Evolutionary conservation across 2,329 filamentous ascomycete species (phyloP), one percentile per base, ranked within the genome.

Genomic region (Colletotrichum acutatum): DNA sequence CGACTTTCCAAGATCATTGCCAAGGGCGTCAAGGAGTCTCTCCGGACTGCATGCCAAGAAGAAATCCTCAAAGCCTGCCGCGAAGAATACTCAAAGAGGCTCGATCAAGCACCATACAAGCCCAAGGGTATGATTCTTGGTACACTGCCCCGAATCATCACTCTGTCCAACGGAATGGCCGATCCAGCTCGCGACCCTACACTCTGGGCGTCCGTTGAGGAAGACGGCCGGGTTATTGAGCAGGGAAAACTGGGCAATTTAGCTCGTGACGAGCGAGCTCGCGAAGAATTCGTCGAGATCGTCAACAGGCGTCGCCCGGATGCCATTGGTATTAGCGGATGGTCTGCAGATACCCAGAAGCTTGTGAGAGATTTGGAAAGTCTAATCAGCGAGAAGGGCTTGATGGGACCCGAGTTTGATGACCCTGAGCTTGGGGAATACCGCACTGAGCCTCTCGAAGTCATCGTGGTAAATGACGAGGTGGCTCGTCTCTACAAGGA

Each of bases 31-130:
- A 98, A 98, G 83, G 97, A 99, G 80, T 95, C 94, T 59, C 89
- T 99, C 76, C 94, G 95, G 77, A 96, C 95, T 9, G 95, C 96
- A 77, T 99, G 97, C 79, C 96, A 99, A 82, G 95, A 97, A 78
- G 92, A 95, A 78, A 91, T 99, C 62, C 91, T 95, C n/a, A 94
- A 93, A 78, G 90, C 92, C 67, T 97, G 95, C 78, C 93, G 97
- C 64, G 95, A 97, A 76, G 94, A 95, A 74, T 98, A 97, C 82
- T 93, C 92, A 56, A 92, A 93, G 82, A 94, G 95, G 80, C 90
- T 99, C 28, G 97, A 99, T 78, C 97, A 99, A 83, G 95, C 97
- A 9, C 97, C 97, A 0, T 97, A 95, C 84, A 98, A 98, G 82
- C 95, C 97, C 5, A 95, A 96, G 83, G 95, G 95, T 11, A 95